Evolutionary conservation across 2,329 filamentous ascomycete species (phyloP), one percentile per base, ranked within the genome.

Genomic region (Cercospora berteroae): DNA sequence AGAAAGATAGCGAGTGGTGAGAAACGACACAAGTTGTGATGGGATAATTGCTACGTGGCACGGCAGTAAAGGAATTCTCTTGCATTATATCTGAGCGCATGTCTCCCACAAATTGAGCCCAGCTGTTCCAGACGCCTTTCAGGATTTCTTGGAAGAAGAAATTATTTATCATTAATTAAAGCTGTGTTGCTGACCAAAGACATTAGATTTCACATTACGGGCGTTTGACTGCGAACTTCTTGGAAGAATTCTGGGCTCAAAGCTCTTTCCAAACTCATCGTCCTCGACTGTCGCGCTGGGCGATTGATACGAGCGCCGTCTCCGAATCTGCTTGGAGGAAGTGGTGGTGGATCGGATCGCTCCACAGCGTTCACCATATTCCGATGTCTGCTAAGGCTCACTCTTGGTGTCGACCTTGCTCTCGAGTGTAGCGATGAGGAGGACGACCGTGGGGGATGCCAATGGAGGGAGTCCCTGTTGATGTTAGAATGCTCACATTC

Each of bases 21-120:
- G 85, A 98, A 97, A 87, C 92, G 89, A 78, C 95, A 99, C 82
- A 98, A 98, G 83, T 81, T 98, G 78, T 97, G 20, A 57, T 62
- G 31, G 25, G 9, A n/a, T 42, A n/a, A 42, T 0, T 42, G 36
- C 36, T 42, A 42, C 36, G 16, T 42, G 16, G 36, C 36, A 42
- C 6, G 5, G 16, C 7, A 42, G 36, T 6, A 39, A 3, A 39
- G n/a, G 13, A 39, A 39, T 3, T 8, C 13, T 13, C 16, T 39
- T 39, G 36, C 36, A 39, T 39, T n/a, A 39, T n/a, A n/a, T 13
- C 5, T n/a, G 13, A 39, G n/a, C 12, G 36, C 36, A 20, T 50
- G 18, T 50, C 44, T 23, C 12, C 44, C 44, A 50, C 44, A 20
- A 12, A 20, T 10, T 5, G 44, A 1, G 10, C 44, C 4, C 20